phyloP scores from a whole-genome alignment of 2,329 filamentous ascomycete species.

The Dryadomyces sulphureus region DNA sequence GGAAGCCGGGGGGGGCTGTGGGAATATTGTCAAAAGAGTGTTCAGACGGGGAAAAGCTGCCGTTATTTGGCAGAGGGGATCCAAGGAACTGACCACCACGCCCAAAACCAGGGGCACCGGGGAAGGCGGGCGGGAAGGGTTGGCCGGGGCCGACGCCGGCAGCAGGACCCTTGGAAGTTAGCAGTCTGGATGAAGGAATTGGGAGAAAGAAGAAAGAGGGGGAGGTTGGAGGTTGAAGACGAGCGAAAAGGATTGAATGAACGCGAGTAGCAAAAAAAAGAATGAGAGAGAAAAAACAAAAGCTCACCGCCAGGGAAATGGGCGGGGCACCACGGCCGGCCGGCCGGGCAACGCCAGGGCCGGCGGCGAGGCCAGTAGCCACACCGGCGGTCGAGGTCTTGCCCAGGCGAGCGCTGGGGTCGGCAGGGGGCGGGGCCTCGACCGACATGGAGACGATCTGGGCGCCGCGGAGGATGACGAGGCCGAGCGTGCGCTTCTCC shows the following conservation, averaged over 20 bases:
- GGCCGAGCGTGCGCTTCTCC: slow-evolving; percentile 92
- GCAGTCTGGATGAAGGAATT: neutral
- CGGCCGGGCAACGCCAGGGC: slow-evolving; percentile 80
- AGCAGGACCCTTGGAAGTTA: slow-evolving; percentile 49
- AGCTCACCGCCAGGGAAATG: slow-evolving; percentile 61
- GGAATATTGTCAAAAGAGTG: slow-evolving; percentile 10
- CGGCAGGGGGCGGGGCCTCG: slow-evolving; percentile 87
- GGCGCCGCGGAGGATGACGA: slow-evolving; percentile 87
- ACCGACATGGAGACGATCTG: slow-evolving; percentile 91
- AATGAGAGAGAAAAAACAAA: neutral
- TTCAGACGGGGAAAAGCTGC: slow-evolving; percentile 5
- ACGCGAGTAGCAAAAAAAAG: too few species aligned
- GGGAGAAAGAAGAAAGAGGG: slow-evolving; percentile 12
- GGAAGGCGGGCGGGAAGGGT: slow-evolving; percentile 36
- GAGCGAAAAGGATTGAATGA: too few species aligned
- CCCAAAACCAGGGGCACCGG: slow-evolving; percentile 36
- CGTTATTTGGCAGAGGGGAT: too few species aligned
- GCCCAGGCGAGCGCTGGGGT: slow-evolving; percentile 80
- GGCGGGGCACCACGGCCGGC: slow-evolving; percentile 68
- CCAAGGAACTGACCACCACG: slow-evolving; percentile 42
- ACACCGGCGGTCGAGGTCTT: slow-evolving; percentile 55
- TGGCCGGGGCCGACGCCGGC: slow-evolving; percentile 64
- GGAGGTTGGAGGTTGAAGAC: too few species aligned
- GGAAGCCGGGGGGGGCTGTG: slow-evolving; percentile 23
- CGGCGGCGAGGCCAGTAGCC: slow-evolving; percentile 58